Evolutionary conservation across 2,329 filamentous ascomycete genomes (phyloP).

Genomic region (Harringtonia aguacate): DNA sequence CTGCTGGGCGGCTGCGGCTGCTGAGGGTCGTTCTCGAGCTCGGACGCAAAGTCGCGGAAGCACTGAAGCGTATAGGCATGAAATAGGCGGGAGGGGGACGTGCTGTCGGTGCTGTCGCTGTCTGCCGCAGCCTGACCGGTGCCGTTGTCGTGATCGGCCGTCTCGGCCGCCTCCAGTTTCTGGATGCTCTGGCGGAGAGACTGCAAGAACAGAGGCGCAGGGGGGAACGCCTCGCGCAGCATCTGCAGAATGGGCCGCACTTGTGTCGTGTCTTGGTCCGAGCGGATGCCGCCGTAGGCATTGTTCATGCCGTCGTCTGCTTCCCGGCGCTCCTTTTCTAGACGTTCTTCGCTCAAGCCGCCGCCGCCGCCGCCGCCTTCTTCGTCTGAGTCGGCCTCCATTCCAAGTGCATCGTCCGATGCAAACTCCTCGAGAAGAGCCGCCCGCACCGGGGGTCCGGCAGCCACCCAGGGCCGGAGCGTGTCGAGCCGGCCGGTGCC

Average conservation of each 20-base stretch:
- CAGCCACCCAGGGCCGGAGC: not conserved
- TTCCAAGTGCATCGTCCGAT: no score
- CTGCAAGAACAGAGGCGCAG: no score
- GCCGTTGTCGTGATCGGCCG: no score
- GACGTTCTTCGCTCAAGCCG: not conserved
- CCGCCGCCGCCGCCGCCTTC: not conserved
- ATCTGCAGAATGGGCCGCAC: not conserved
- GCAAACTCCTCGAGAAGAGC: not conserved
- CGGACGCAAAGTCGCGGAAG: not conserved
- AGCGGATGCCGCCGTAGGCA: not conserved
- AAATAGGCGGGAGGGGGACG: no score
- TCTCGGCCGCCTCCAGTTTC: no score
- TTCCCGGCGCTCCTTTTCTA: no score
- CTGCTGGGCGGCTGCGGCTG: not conserved
- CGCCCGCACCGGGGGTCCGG: not conserved
- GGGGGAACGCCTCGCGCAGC: no score
- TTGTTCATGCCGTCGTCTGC: no score
- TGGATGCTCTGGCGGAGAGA: not conserved
- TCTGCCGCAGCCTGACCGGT: no score
- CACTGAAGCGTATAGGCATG: no score
- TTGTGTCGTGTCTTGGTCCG: conserved; percentile 4
- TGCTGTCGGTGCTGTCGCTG: no score
- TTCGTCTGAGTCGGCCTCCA: not conserved
- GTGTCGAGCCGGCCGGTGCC: not conserved
- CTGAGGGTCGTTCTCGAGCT: not conserved